Conservation (phyloP, 768 basidiomycete species). For the Suillus subluteus region DNA sequence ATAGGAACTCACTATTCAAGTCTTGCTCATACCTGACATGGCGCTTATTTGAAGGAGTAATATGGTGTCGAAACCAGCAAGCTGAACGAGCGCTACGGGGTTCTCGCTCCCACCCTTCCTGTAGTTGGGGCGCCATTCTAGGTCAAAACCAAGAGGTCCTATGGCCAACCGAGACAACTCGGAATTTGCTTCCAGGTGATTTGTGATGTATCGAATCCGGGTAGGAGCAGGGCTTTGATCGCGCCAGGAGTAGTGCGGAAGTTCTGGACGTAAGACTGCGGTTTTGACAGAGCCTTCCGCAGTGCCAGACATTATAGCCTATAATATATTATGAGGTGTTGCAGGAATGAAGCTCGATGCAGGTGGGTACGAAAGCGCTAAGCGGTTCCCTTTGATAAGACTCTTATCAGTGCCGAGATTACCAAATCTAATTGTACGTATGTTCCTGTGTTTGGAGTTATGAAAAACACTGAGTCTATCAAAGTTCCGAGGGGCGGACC, state of each 20-base stretch:
- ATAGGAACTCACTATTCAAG: not conserved
- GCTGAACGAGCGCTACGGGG: slow-evolving; percentile 74
- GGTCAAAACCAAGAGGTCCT: slow-evolving; percentile 63
- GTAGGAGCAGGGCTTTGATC: slow-evolving; percentile 14
- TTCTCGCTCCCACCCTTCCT: slow-evolving; percentile 59
- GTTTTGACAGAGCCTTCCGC: not conserved
- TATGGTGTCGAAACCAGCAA: slow-evolving; percentile 58
- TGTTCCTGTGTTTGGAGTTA: not conserved
- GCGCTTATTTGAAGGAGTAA: slow-evolving; percentile 66
- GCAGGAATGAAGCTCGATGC: not conserved
- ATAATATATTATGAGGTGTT: not conserved
- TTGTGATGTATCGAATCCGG: slow-evolving; percentile 34
- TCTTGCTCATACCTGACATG: slow-evolving; percentile 49
- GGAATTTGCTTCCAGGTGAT: slow-evolving; percentile 34
- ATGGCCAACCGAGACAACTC: slow-evolving; percentile 23
- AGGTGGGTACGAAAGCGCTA: not conserved
- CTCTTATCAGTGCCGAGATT: not conserved
- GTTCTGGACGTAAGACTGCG: not conserved
- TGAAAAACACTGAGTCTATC: not conserved
- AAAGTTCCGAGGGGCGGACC: not conserved
- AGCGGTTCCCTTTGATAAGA: not conserved
- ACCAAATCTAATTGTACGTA: not conserved
- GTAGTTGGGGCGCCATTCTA: slow-evolving; percentile 77
- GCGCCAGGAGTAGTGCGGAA: slow-evolving; percentile 30
- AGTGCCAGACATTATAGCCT: not conserved